phyloP scores from a whole-genome alignment of 2,329 filamentous ascomycete genomes.

The Diaporthe batatas region DNA sequence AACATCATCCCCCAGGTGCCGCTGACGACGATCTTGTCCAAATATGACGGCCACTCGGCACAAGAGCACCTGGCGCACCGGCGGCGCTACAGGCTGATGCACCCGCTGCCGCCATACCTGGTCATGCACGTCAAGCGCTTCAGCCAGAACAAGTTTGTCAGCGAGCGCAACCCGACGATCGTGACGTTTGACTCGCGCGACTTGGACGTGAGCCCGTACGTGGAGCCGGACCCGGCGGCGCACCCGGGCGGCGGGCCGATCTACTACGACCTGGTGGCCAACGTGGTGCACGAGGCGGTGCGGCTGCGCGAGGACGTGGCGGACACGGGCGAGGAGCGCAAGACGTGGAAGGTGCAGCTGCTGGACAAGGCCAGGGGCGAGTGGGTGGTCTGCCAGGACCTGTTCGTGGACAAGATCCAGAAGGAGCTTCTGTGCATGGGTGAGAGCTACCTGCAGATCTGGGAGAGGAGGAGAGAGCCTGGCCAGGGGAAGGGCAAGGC shows the following conservation, averaged over 20 bases:
- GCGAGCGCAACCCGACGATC: constrained; percentile 96
- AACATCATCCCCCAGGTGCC: constrained; percentile 97
- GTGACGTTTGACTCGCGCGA: constrained; percentile 90
- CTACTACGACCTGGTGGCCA: constrained; percentile 95
- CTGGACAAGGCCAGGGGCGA: constrained; percentile 84
- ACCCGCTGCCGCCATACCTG: constrained; percentile 91
- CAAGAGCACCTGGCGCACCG: constrained; percentile 92
- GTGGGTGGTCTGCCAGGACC: constrained; percentile 94
- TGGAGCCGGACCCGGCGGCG: constrained; percentile 84
- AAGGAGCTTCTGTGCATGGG: constrained; percentile 91
- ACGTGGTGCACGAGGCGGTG: constrained; percentile 90
- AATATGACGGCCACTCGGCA: constrained; percentile 90
- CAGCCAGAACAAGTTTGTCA: constrained; percentile 95
- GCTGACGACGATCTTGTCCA: constrained; percentile 84
- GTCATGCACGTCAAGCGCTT: constrained; percentile 98
- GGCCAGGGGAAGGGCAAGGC: constrained; percentile 57
- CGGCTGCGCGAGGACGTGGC: constrained; percentile 85
- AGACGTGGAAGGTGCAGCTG: constrained; percentile 95
- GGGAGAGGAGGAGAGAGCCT: constrained; percentile 82
- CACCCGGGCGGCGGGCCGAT: constrained; percentile 84
- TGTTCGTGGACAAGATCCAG: constrained; percentile 91
- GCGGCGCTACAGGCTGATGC: constrained; percentile 88
- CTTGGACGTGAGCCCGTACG: constrained; percentile 90
- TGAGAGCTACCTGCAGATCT: constrained; percentile 95
- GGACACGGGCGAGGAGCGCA: constrained; percentile 86